Conservation (phyloP, 139 green algal species). For the Picochlorum sp. region DNA sequence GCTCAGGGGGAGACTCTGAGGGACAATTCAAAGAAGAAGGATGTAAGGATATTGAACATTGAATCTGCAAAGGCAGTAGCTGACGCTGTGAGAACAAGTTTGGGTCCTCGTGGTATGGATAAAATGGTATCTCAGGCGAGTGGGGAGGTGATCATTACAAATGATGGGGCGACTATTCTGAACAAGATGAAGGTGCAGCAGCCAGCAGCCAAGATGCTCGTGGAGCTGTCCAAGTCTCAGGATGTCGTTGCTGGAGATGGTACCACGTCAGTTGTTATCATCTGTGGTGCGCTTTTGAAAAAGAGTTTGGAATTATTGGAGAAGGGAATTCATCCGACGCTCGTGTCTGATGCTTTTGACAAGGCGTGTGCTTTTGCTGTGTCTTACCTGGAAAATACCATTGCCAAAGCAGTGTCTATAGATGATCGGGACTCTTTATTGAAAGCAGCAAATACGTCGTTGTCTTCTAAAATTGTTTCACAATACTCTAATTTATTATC, state of each 20-base stretch:
- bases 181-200: conserved; percentile 96
- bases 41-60: conserved; percentile 92
- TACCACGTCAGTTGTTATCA: conserved; percentile 88
- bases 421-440: conserved; percentile 82
- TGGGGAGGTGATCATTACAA: conserved; percentile 98
- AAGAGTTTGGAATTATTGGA: conserved; percentile 79
- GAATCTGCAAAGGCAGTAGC: conserved; percentile 95
- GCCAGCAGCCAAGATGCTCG: conserved; percentile 98
- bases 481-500: conserved; percentile 90
- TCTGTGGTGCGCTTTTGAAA: conserved; percentile 87
- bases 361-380: conserved; percentile 70
- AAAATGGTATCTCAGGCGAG: conserved; percentile 92
- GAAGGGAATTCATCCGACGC: conserved; percentile 85
- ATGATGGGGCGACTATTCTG: conserved; percentile 97
- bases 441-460: conserved; percentile 85
- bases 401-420: conserved; percentile 83
- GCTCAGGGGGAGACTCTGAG: conserved; percentile 46
- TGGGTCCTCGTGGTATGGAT: conserved; percentile 96
- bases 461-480: conserved; percentile 90
- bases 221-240: conserved; percentile 95
- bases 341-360: conserved; percentile 90
- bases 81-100: conserved; percentile 87
- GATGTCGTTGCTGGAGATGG: conserved; percentile 96
- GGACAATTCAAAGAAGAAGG: conserved; percentile 77
- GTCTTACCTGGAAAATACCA: conserved; percentile 25